These are phyloP conservation scores for Barnettozyma sp. DNA, from an alignment of 805 yeast genomes.

Conservation along the genomic window DNA sequence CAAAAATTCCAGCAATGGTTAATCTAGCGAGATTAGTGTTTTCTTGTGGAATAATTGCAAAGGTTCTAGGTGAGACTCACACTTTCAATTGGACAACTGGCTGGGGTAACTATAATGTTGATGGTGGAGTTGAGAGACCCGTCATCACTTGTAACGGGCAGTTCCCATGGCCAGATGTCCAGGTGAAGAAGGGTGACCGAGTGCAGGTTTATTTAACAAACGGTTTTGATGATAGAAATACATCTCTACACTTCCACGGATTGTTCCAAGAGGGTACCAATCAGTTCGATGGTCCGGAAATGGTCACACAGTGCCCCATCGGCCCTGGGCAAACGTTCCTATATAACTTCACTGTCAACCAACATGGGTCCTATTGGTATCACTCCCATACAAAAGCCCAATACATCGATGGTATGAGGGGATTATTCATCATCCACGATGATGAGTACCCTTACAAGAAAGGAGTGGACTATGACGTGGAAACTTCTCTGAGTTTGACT, in stretches of 20 bases:
- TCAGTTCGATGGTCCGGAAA: slow-evolving; percentile 45
- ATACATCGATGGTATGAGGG: slow-evolving; percentile 42
- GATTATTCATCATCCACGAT: slow-evolving; percentile 55
- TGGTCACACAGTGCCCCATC: slow-evolving; percentile 44
- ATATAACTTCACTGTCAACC: slow-evolving; percentile 37
- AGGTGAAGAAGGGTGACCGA: slow-evolving; percentile 36
- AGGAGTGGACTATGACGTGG: slow-evolving; percentile 64
- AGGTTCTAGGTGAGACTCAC: slow-evolving; percentile 17
- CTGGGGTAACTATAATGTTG: slow-evolving; percentile 44
- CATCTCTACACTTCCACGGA: slow-evolving; percentile 53
- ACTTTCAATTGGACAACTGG: slow-evolving; percentile 32
- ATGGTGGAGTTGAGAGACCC: slow-evolving; percentile 42
- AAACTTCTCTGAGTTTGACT: slow-evolving; percentile 54
- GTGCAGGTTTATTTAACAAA: slow-evolving; percentile 36
- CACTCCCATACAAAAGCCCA: slow-evolving; percentile 46
- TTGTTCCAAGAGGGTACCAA: slow-evolving; percentile 39
- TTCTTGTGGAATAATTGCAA: slow-evolving; percentile 2
- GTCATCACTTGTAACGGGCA: slow-evolving; percentile 53
- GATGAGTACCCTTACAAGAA: slow-evolving; percentile 47
- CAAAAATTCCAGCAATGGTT: slow-evolving; percentile 4
- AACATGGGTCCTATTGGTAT: slow-evolving; percentile 49
- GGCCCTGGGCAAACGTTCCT: slow-evolving; percentile 34
- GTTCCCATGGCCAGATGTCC: slow-evolving; percentile 45
- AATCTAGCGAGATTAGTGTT: slow-evolving; percentile 7
- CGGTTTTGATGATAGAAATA: slow-evolving; percentile 33